These are phyloP conservation scores for Sesbania bispinosa DNA, from an alignment of 306 rosid genomes.

Conservation along the genomic window DNA sequence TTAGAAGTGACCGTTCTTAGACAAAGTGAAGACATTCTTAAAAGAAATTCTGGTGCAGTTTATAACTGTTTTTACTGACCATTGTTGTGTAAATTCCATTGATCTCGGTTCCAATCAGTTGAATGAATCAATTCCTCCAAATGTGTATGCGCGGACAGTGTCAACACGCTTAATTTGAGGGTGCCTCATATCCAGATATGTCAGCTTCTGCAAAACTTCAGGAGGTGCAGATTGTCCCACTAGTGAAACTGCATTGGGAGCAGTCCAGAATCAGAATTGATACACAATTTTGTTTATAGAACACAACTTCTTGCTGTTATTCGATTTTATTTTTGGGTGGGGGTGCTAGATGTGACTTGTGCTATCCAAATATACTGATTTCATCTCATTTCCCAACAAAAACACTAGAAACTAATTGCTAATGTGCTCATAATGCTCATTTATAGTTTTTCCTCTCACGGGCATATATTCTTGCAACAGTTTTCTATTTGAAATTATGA, in stretches of 20 bases:
- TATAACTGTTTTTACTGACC: constrained; percentile 23
- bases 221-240: constrained; percentile 97
- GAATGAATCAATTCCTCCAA: constrained; percentile 83
- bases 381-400: neutral
- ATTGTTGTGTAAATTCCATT: constrained; percentile 44
- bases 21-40: neutral
- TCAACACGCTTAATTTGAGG: constrained; percentile 78
- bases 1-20: constrained; percentile 1
- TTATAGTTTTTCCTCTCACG: neutral
- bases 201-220: constrained; percentile 79
- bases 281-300: neutral
- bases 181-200: constrained; percentile 70
- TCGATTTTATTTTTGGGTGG: neutral
- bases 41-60: neutral
- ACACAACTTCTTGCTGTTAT: neutral
- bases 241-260: constrained; percentile 55
- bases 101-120: constrained; percentile 81
- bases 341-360: neutral
- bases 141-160: constrained; percentile 96
- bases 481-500: neutral
- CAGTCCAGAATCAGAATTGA: neutral
- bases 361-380: neutral
- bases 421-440: neutral
- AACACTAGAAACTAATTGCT: neutral
- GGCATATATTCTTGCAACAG: neutral